Base-by-base conservation (phyloP, 164 flowering plant genomes). In the Magnolia sinica region DNA sequence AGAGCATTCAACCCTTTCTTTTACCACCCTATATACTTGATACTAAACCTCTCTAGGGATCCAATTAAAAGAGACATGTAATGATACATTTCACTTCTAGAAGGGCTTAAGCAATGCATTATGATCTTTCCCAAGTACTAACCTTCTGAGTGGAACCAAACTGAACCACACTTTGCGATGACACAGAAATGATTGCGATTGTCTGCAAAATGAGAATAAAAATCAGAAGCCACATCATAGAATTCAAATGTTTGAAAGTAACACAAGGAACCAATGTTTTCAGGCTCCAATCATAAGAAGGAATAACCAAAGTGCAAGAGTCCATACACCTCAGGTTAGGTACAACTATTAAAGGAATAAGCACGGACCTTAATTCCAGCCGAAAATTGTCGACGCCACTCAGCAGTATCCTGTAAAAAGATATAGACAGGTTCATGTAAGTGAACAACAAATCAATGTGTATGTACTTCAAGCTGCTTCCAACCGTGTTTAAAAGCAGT, bases 71-170 rank as follows among this genome's bases (percentile, higher is more conserved):
- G 45, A 3, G 45, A 37, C 0, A 37, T 37, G 45, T 37, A 37
- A 37, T 9, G 68, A 29, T 65, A 29, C 37, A 65, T 11, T 20
- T 24, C 22, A 9, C 11, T 65, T 65, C 29, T 13, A 65, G 8
- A 65, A 65, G 68, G 24, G 37, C 68, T 8, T 10, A 20, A 23
- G 31, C 29, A 65, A 65, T 24, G 68, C 45, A 65, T 24, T 65
- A 22, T 65, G 8, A 22, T 65, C 68, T n/a, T 65, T 20, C 14
- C 31, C 31, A 24, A 65, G 68, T 50, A 74, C 88, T 69, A 73
- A 95, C 98, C 98, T 92, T 90, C 31, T 84, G 73, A 37, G 86
- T 86, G 72, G 98, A 90, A 79, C 97, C 98, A 79, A 95, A 86
- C 83, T 91, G 94, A 68, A 91, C 70, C 45, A 92, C 95, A 8